Evolutionary conservation across 768 basidiomycete genomes (phyloP).

Genomic region (Mycena vulgaris): DNA sequence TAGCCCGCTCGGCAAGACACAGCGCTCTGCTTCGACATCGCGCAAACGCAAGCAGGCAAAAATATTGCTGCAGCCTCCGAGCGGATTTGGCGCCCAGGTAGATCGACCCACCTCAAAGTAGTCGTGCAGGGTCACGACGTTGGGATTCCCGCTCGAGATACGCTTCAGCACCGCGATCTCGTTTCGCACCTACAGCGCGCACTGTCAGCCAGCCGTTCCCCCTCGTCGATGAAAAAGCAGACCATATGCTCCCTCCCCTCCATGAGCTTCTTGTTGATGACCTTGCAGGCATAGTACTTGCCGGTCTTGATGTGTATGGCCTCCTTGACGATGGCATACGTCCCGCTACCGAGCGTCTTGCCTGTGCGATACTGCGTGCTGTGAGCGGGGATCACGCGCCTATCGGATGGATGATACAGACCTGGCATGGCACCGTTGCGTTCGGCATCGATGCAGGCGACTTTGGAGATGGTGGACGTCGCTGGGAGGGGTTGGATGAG

Average conservation of each 20-base stretch:
- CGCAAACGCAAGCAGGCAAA: no score
- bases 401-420: slow-evolving; percentile 37
- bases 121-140: slow-evolving; percentile 95
- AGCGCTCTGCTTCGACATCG: background rate
- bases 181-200: slow-evolving; percentile 82
- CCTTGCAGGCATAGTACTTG: slow-evolving; percentile 98
- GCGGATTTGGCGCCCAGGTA: no score
- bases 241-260: slow-evolving; percentile 99
- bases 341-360: slow-evolving; percentile 90
- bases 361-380: slow-evolving; percentile 84
- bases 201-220: slow-evolving; percentile 1
- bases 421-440: slow-evolving; percentile 64
- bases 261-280: slow-evolving; percentile 99
- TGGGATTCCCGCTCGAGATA: slow-evolving; percentile 90
- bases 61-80: no score
- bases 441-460: slow-evolving; percentile 29
- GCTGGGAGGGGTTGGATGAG: background rate
- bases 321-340: slow-evolving; percentile 96
- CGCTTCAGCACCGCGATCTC: slow-evolving; percentile 96
- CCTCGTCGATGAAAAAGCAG: slow-evolving; percentile 41
- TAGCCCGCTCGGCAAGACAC: background rate
- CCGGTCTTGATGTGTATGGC: slow-evolving; percentile 93
- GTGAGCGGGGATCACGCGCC: background rate
- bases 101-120: slow-evolving; percentile 86
- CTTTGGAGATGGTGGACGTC: background rate